A percentile compares a stretch with the other conserved stretches of the same genome.
Evolutionary conservation across 257 asterid species (phyloP).

Genomic region (Forsythia viridissima): DNA sequence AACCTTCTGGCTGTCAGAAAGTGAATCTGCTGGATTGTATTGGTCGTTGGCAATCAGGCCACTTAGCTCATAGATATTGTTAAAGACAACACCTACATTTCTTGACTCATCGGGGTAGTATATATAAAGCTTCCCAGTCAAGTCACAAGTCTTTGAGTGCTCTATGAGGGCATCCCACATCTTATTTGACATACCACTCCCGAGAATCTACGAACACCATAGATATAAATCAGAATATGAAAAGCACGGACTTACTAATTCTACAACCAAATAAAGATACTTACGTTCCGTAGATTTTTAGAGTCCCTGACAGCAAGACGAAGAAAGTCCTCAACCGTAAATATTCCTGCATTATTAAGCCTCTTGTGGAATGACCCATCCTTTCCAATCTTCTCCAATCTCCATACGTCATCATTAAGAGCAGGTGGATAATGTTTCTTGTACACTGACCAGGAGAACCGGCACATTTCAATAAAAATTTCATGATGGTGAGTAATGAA

Average conservation of each 20-base stretch:
- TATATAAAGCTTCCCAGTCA: constrained; percentile 89
- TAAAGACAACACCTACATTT: constrained; percentile 78
- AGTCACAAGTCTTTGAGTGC: constrained; percentile 88
- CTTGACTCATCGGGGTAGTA: constrained; percentile 81
- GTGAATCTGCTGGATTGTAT: constrained; percentile 80
- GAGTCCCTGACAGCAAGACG: constrained; percentile 89
- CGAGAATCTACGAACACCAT: constrained; percentile 66
- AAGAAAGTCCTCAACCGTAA: constrained; percentile 87
- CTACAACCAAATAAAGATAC: constrained; percentile 24
- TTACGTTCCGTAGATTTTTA: constrained; percentile 78
- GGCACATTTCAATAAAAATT: constrained; percentile 4
- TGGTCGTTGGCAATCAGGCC: constrained; percentile 87
- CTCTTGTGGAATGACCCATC: constrained; percentile 98
- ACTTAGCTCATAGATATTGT: constrained; percentile 86
- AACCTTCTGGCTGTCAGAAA: constrained; percentile 96
- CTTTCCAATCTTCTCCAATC: constrained; percentile 98
- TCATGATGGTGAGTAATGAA: background rate
- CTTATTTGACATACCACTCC: constrained; percentile 98
- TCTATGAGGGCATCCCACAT: constrained; percentile 98
- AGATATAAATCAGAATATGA: constrained; percentile 5
- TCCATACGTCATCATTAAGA: constrained; percentile 90
- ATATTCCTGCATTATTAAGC: constrained; percentile 75
- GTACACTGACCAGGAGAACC: constrained; percentile 63
- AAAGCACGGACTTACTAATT: constrained; percentile 9
- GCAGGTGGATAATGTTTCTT: constrained; percentile 99